phyloP scores from a whole-genome alignment of 2,329 filamentous ascomycete genomes.

The Sclerotinia spermophila region DNA sequence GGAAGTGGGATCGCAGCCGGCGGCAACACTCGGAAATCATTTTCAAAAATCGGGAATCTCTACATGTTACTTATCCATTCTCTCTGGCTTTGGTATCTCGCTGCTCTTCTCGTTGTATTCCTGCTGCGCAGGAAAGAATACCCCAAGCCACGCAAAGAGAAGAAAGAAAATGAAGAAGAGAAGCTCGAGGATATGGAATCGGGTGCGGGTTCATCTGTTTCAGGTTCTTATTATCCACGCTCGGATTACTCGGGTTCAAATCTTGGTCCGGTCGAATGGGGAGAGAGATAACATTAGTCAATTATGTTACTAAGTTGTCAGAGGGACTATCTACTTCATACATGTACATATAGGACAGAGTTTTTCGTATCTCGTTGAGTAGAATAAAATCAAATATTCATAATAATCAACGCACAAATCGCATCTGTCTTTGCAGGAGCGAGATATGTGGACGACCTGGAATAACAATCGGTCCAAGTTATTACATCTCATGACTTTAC shows the following conservation, averaged over 20 bases:
- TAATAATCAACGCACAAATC: background rate
- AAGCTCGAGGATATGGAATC: background rate
- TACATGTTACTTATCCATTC: background rate
- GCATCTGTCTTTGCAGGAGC: background rate
- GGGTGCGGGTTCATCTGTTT: background rate
- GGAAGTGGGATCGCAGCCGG: background rate
- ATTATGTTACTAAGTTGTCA: too few species aligned
- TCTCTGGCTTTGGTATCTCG: background rate
- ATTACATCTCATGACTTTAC: background rate
- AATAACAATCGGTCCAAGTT: background rate
- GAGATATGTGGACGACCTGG: background rate
- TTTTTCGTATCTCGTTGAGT: background rate
- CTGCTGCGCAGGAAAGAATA: background rate
- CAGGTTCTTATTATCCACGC: accelerated
- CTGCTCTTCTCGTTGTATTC: background rate
- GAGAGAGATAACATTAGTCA: background rate
- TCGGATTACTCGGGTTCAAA: background rate
- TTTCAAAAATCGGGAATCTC: background rate
- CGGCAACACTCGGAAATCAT: background rate
- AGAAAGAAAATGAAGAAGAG: background rate
- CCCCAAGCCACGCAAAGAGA: background rate
- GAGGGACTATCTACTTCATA: background rate
- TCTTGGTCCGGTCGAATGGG: too few species aligned
- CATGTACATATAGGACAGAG: background rate
- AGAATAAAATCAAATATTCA: background rate